Evolutionary conservation across 106 monocot genomes (phyloP).

Genomic region (Dendrobium officinale): DNA sequence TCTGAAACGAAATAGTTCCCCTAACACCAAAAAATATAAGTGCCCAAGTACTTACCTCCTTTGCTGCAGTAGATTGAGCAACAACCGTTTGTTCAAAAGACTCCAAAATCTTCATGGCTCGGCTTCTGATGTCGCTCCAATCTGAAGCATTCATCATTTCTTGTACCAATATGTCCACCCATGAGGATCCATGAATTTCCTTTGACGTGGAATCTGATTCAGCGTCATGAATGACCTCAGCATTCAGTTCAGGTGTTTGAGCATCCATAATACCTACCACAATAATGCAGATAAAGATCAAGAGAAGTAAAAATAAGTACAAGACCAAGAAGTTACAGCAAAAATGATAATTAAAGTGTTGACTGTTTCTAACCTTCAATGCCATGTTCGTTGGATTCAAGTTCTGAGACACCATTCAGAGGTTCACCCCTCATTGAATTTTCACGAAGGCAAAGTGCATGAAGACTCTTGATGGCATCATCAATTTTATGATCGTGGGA

Average conservation of each 20-base stretch:
- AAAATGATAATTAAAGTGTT: background rate
- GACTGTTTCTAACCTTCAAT: constrained; percentile 28
- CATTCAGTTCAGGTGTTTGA: constrained; percentile 19
- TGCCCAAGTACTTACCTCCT: constrained; percentile 31
- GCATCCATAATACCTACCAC: constrained; percentile 21
- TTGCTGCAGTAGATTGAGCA: constrained; percentile 26
- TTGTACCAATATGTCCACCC: constrained; percentile 74
- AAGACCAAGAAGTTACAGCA: background rate
- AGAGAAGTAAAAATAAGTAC: background rate
- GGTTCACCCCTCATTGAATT: constrained; percentile 20
- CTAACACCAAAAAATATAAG: background rate
- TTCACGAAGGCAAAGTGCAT: constrained; percentile 53
- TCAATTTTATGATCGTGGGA: constrained; percentile 56
- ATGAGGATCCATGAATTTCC: constrained; percentile 22
- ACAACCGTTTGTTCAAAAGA: constrained; percentile 50
- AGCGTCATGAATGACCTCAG: constrained; percentile 11
- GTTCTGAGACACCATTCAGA: background rate
- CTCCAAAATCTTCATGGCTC: constrained; percentile 47
- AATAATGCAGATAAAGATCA: background rate
- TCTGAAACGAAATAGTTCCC: background rate
- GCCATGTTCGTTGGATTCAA: constrained; percentile 11
- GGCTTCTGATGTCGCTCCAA: constrained; percentile 58
- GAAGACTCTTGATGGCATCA: constrained; percentile 73
- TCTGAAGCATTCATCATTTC: constrained; percentile 68
- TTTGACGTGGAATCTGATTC: constrained; percentile 1